phyloP scores from a whole-genome alignment of 2,329 filamentous ascomycete species.

The Lachnellula arida region DNA sequence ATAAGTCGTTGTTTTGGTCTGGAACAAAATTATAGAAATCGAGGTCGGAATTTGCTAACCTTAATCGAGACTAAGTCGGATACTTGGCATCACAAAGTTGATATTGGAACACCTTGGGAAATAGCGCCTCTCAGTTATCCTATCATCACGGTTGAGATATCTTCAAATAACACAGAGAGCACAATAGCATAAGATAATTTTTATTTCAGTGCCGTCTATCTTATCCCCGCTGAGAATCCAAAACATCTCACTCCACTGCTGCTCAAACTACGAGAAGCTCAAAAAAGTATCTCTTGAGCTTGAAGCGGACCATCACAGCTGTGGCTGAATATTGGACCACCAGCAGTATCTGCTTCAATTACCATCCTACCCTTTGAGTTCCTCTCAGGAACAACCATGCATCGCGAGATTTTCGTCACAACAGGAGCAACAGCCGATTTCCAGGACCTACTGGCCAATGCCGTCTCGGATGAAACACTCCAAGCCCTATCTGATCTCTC shows the following conservation, averaged over 20 bases:
- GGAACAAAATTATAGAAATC: not conserved
- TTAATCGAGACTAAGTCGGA: not conserved
- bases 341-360: too few relatives aligned
- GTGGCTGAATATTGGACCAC: too few relatives aligned
- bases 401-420: conserved; percentile 68
- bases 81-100: not conserved
- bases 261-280: not conserved
- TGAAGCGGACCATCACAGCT: too few relatives aligned
- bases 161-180: not conserved
- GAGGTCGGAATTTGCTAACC: not conserved
- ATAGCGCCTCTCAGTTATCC: not conserved
- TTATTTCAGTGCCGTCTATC: not conserved
- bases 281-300: not conserved
- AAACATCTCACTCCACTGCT: not conserved
- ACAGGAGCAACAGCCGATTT: conserved; percentile 91
- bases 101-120: not conserved
- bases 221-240: not conserved
- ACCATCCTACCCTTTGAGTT: not conserved
- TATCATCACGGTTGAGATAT: not conserved
- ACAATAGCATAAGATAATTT: not conserved
- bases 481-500: conserved; percentile 49
- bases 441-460: conserved; percentile 60
- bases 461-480: conserved; percentile 60
- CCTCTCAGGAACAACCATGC: not conserved
- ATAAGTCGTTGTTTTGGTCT: not conserved